Evolutionary conservation across 2,329 filamentous ascomycete species (phyloP).

Genomic region (Colletotrichum graminicola): DNA sequence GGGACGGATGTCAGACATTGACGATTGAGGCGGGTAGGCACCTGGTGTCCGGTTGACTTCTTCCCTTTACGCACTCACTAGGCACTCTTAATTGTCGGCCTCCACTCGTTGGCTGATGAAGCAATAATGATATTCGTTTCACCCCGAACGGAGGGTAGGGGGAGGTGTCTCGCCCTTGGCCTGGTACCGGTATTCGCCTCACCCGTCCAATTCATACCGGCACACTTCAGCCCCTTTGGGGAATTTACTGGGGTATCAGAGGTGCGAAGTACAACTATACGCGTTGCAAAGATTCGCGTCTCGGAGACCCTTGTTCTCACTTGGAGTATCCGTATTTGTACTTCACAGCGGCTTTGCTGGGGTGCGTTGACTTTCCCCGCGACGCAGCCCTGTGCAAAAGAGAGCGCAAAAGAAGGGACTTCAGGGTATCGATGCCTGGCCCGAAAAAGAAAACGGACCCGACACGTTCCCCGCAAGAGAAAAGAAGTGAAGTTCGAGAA

Average conservation of each 20-base stretch:
- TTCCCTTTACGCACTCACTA: constrained; percentile 22
- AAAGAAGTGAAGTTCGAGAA: constrained; percentile 27
- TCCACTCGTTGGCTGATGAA: constrained; percentile 31
- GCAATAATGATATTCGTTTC: constrained; percentile 36
- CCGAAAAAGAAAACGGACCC: constrained; percentile 25
- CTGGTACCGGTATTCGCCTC: constrained; percentile 24
- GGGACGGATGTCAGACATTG: background rate
- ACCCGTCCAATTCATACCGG: constrained; percentile 6
- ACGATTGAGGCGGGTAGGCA: background rate
- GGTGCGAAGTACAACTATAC: constrained; percentile 8
- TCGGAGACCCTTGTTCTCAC: constrained; percentile 32
- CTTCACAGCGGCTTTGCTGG: constrained; percentile 3
- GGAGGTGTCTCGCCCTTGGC: constrained; percentile 23
- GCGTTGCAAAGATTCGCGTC: constrained; percentile 26
- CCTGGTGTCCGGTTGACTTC: constrained; percentile 9
- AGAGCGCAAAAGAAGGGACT: constrained; percentile 30
- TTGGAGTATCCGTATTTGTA: background rate
- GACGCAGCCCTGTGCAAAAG: constrained; percentile 33
- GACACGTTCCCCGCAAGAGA: constrained; percentile 27
- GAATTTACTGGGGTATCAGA: constrained; percentile 17
- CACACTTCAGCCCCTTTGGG: constrained; percentile 14
- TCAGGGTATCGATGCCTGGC: constrained; percentile 35
- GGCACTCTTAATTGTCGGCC: constrained; percentile 15
- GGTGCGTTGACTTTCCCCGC: constrained; percentile 31
- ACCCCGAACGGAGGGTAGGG: constrained; percentile 21